Evolutionary conservation across 371 early-diverging fungal species (phyloP).

Genomic region (Actinomucor elegans): DNA sequence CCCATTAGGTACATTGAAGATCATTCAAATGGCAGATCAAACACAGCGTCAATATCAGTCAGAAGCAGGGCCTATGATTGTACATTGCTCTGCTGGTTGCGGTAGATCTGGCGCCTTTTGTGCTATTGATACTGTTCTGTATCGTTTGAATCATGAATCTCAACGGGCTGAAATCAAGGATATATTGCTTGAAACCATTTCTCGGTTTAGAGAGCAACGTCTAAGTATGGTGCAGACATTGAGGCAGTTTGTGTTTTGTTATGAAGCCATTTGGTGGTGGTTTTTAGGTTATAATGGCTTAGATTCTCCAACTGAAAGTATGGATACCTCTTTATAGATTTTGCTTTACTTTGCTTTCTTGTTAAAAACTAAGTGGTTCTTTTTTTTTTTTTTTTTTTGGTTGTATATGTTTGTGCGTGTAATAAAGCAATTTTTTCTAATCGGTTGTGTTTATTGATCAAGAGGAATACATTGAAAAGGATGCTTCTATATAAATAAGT

Average conservation of each 20-base stretch:
- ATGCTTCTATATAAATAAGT: not conserved
- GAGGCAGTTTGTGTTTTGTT: conserved; percentile 89
- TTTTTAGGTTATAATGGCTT: conserved; percentile 34
- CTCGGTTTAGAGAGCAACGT: conserved; percentile 76
- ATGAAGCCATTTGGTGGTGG: conserved; percentile 79
- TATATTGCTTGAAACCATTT: conserved; percentile 64
- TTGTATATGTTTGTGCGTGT: conserved; percentile 6
- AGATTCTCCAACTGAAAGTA: conserved; percentile 1
- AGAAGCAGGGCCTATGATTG: conserved; percentile 71
- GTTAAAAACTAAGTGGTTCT: not conserved
- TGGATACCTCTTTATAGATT: conserved; percentile 21
- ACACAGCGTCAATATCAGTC: conserved; percentile 26
- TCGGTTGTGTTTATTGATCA: not conserved
- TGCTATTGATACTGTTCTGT: conserved; percentile 72
- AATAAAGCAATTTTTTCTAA: no score
- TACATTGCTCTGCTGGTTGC: conserved; percentile 98
- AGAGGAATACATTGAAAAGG: not conserved
- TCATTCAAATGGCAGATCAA: conserved; percentile 62
- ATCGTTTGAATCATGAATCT: conserved; percentile 25
- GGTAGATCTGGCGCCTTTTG: conserved; percentile 96
- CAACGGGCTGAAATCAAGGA: conserved; percentile 45
- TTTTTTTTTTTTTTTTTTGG: not conserved
- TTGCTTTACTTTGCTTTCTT: not conserved
- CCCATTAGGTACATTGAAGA: conserved; percentile 57
- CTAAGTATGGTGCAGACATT: conserved; percentile 87